Conservation (phyloP, 2,329 filamentous ascomycete genomes). For the Cryoendolithus antarcticus region DNA sequence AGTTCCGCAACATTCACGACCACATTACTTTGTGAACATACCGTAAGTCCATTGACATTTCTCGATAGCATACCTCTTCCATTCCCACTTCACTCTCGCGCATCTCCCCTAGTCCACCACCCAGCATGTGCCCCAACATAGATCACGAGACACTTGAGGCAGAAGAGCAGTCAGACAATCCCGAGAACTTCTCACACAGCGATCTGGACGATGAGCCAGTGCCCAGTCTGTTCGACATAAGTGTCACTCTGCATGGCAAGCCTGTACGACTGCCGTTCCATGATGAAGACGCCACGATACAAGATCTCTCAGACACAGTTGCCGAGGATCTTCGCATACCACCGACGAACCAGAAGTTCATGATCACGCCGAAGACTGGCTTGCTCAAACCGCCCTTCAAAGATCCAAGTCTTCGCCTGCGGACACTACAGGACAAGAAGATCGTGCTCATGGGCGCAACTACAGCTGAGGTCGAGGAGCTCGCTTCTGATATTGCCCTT, state of each 20-base stretch:
- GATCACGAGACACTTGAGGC: too few species aligned
- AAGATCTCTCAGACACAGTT: constrained; percentile 48
- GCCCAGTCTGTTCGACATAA: constrained; percentile 27
- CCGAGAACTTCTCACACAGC: neutral
- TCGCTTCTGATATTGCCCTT: constrained; percentile 39
- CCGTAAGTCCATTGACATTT: too few species aligned
- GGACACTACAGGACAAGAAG: constrained; percentile 43
- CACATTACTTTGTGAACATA: too few species aligned
- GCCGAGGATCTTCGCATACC: constrained; percentile 47
- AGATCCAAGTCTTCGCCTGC: constrained; percentile 40
- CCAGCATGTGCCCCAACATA: too few species aligned
- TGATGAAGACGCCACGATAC: constrained; percentile 36
- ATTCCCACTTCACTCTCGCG: too few species aligned
- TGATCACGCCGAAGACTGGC: constrained; percentile 51
- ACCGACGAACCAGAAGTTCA: constrained; percentile 52
- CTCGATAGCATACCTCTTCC: too few species aligned
- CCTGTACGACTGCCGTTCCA: constrained; percentile 37
- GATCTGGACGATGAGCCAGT: constrained; percentile 1
- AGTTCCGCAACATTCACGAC: too few species aligned
- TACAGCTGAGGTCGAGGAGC: constrained; percentile 44
- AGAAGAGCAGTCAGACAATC: too few species aligned
- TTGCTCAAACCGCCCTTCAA: constrained; percentile 54
- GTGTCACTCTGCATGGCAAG: constrained; percentile 43
- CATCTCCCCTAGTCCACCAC: too few species aligned
- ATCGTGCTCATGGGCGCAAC: constrained; percentile 55